These are phyloP conservation scores for Porogramme epimiltina DNA, from an alignment of 1,284 basidiomycete genomes.

Conservation along the genomic window DNA sequence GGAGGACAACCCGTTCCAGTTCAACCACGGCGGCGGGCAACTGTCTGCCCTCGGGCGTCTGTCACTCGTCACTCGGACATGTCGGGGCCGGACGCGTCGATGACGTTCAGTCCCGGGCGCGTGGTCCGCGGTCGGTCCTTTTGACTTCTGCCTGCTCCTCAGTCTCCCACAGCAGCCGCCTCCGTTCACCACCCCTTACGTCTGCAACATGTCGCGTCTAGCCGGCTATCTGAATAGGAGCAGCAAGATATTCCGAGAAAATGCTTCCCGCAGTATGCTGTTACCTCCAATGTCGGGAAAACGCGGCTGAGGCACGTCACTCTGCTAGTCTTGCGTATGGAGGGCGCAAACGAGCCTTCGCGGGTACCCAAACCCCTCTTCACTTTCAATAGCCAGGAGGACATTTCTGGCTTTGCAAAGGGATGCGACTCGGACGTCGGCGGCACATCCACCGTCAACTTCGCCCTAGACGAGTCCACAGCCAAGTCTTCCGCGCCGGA, in stretches of 20 bases:
- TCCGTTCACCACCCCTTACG: too few species aligned
- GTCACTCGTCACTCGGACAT: too few species aligned
- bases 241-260: constrained; percentile 34
- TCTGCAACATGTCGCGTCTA: constrained; percentile 31
- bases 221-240: constrained; percentile 38
- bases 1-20: too few species aligned
- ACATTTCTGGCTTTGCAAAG: constrained; percentile 64
- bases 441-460: constrained; percentile 74
- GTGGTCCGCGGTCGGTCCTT: too few species aligned
- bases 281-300: background rate
- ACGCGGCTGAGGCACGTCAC: constrained; percentile 10
- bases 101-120: constrained; percentile 5
- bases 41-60: too few species aligned
- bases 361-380: constrained; percentile 63
- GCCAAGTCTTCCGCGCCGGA: constrained; percentile 26
- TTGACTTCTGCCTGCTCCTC: too few species aligned
- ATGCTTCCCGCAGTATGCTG: constrained; percentile 33
- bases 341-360: constrained; percentile 62
- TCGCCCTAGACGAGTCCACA: constrained; percentile 59
- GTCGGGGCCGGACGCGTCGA: background rate
- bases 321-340: constrained; percentile 66
- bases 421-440: constrained; percentile 88
- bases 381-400: constrained; percentile 58
- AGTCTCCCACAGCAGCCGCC: too few species aligned
- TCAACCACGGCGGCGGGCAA: too few species aligned